Evolutionary conservation across 306 rosid species (phyloP), one percentile per base, ranked within the genome.

Genomic region (Coriaria nepalensis): DNA sequence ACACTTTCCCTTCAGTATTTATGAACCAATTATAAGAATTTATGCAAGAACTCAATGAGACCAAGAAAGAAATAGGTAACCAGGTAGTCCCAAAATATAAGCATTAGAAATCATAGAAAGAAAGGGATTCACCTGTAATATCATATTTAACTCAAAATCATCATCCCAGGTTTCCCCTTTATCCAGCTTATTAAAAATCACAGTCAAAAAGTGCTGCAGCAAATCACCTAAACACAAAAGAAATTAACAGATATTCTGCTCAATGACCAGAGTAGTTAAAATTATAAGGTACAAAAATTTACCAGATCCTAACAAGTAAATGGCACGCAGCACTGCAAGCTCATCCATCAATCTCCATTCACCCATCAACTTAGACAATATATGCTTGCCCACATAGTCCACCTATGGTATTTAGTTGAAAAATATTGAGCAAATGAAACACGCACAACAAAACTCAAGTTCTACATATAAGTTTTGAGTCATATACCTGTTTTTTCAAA

Each of bases 311-410:
- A 90, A 72, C 70, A 90, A 83, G 74, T 77, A 90, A 68, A 90
- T 84, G 58, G 95, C 93, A 39, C 97, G 82, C 71, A 90, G 62
- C 48, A 90, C 95, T 35, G 87, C 82, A 50, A 90, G 92, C 69
- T 90, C 95, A 52, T 84, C 97, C 93, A 90, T 90, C 79, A 90
- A 79, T 53, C 80, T 81, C 97, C 97, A 90, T 55, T 77, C 95
- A 13, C 79, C 72, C 97, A 90, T 84, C 78, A 90, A 69, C 76
- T 84, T 90, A 12, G 68, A 70, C 65, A 90, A 67, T 60, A 90
- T 78, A 72, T 78, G 78, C 54, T 66, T 77, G 64, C 97, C 97
- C 56, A 84, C 68, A 62, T 72, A 81, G 64, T 90, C 95, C 63
- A 90, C 92, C 97, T 84, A 66, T 36, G 36, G 50, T 55, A 65